These are phyloP conservation scores for Penicillium sp. DNA, from an alignment of 2,329 filamentous ascomycete genomes.

Conservation along the genomic window DNA sequence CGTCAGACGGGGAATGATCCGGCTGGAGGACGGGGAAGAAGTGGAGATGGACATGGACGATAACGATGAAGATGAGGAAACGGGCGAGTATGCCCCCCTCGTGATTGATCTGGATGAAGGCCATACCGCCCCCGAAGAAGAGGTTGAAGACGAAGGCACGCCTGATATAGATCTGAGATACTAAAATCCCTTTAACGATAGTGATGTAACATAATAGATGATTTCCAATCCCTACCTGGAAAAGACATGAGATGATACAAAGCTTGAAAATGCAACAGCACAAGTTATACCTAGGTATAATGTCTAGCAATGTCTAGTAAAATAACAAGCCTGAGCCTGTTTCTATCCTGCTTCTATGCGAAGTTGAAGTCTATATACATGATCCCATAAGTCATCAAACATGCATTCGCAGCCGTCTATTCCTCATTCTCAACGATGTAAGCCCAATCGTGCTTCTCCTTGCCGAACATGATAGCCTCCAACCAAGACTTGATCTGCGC, in stretches of 20 bases:
- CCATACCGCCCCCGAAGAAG: background rate
- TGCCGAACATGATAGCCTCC: slow-evolving; percentile 69
- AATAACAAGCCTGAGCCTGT: background rate
- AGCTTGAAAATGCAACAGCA: background rate
- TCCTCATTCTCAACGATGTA: slow-evolving; percentile 60
- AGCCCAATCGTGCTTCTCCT: slow-evolving; percentile 63
- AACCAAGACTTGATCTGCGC: slow-evolving; percentile 60
- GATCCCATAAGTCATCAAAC: slow-evolving; percentile 7
- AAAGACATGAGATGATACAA: background rate
- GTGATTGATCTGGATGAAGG: slow-evolving; percentile 49
- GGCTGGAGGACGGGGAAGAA: slow-evolving; percentile 59
- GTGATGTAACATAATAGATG: background rate
- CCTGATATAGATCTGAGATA: slow-evolving; percentile 9
- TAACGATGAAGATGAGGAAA: slow-evolving; percentile 60
- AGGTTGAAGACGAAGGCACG: background rate
- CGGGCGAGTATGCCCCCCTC: slow-evolving; percentile 59
- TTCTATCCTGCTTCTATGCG: slow-evolving; percentile 3
- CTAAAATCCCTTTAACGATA: background rate
- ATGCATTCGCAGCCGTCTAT: slow-evolving; percentile 10
- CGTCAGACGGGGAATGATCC: slow-evolving; percentile 53
- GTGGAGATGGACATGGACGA: slow-evolving; percentile 57
- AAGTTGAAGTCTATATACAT: slow-evolving; percentile 7
- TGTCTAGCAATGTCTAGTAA: background rate
- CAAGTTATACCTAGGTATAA: too few relatives aligned
- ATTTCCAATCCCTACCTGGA: background rate